Evolutionary conservation across 1,139 yeast species (phyloP).

Genomic region (Hanseniaspora sp.): DNA sequence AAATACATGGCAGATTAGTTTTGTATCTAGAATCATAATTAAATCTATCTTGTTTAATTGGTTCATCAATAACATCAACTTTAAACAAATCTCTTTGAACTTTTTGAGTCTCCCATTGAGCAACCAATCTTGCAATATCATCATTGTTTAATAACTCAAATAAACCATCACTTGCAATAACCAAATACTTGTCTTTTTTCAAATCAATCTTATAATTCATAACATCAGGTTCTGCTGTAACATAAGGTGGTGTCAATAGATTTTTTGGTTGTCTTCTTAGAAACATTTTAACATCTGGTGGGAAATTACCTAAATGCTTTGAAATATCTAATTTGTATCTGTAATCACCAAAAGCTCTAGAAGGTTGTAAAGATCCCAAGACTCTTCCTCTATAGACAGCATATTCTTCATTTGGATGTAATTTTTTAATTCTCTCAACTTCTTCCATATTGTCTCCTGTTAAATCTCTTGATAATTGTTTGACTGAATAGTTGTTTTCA

Average conservation of each 20-base stretch:
- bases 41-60: conserved; percentile 34
- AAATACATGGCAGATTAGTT: conserved; percentile 31
- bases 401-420: conserved; percentile 70
- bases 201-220: conserved; percentile 71
- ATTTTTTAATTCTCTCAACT: conserved; percentile 68
- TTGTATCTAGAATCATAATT: conserved; percentile 31
- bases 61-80: conserved; percentile 49
- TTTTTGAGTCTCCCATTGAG: conserved; percentile 67
- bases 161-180: conserved; percentile 88
- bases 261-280: conserved; percentile 74
- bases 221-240: conserved; percentile 90
- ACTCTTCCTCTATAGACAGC: conserved; percentile 82
- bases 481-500: conserved; percentile 61
- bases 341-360: conserved; percentile 96
- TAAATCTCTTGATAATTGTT: conserved; percentile 79
- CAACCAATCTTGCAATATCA: conserved; percentile 84
- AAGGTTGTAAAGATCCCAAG: conserved; percentile 89
- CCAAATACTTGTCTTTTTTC: conserved; percentile 68
- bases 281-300: conserved; percentile 69
- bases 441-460: conserved; percentile 88
- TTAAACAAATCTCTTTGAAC: conserved; percentile 31
- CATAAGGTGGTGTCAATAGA: conserved; percentile 86
- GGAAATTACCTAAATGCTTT: conserved; percentile 35
- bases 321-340: conserved; percentile 67
- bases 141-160: conserved; percentile 87